Conservation (phyloP, 768 basidiomycete genomes). For the Rubroboletus pulcherrimus region DNA sequence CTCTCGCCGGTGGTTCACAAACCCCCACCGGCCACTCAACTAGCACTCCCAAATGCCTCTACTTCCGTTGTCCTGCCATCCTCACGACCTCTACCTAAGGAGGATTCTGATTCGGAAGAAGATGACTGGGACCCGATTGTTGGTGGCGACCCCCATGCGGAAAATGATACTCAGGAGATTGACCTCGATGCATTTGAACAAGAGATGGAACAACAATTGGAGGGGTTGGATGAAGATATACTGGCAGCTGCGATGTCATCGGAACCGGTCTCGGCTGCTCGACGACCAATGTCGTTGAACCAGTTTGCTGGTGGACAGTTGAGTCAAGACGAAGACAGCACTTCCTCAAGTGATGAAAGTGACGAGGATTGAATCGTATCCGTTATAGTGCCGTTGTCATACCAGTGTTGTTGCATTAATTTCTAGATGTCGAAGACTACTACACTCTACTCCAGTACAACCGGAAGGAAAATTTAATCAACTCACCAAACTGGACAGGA, state of each 20-base stretch:
- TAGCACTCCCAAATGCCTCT: slow-evolving; percentile 39
- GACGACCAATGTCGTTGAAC: slow-evolving; percentile 48
- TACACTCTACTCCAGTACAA: slow-evolving; percentile 3
- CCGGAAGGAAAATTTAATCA: background rate
- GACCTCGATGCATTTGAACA: slow-evolving; percentile 34
- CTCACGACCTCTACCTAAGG: slow-evolving; percentile 25
- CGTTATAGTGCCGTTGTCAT: background rate
- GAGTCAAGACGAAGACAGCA: slow-evolving; percentile 45
- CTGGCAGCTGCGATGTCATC: slow-evolving; percentile 40
- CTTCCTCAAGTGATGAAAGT: slow-evolving; percentile 52
- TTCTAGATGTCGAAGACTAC: slow-evolving; percentile 1
- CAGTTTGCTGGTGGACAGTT: slow-evolving; percentile 43
- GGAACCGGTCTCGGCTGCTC: slow-evolving; percentile 29
- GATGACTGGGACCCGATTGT: slow-evolving; percentile 53
- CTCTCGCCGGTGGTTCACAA: slow-evolving; percentile 22
- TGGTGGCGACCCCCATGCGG: slow-evolving; percentile 21
- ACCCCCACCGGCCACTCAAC: slow-evolving; percentile 15
- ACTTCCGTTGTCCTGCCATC: slow-evolving; percentile 30
- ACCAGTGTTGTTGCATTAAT: slow-evolving; percentile 5
- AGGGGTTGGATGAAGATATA: slow-evolving; percentile 49
- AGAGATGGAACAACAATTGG: slow-evolving; percentile 35
- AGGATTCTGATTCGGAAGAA: slow-evolving; percentile 43
- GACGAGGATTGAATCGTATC: slow-evolving; percentile 42
- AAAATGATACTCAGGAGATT: slow-evolving; percentile 32
- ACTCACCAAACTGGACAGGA: slow-evolving; percentile 33